Evolutionary conservation across 768 basidiomycete genomes (phyloP).

Genomic region (Gyrodon lividus): DNA sequence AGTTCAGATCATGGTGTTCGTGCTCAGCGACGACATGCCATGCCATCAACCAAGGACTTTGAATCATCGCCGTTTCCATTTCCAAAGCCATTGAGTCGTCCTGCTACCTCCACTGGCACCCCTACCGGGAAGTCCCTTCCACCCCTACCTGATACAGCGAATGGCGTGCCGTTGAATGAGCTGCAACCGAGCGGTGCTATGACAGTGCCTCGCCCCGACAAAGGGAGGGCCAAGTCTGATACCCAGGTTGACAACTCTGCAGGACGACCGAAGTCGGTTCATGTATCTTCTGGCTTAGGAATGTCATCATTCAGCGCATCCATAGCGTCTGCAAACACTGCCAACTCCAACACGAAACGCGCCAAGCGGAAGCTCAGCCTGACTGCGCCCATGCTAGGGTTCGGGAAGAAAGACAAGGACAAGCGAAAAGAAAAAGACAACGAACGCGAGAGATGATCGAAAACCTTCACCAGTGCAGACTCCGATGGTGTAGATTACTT

Average conservation of each 20-base stretch:
- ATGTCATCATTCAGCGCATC: slow-evolving; percentile 16
- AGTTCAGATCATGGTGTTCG: slow-evolving; percentile 16
- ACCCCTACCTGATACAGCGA: background rate
- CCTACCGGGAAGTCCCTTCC: slow-evolving; percentile 11
- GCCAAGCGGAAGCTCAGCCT: slow-evolving; percentile 69
- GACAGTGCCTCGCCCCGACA: slow-evolving; percentile 1
- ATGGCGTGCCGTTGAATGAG: background rate
- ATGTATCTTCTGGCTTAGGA: slow-evolving; percentile 20
- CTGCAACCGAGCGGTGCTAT: background rate
- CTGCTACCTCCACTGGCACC: slow-evolving; percentile 42
- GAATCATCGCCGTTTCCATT: background rate
- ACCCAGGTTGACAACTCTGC: background rate
- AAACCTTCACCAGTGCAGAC: background rate
- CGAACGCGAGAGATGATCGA: background rate
- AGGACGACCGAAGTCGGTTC: slow-evolving; percentile 26
- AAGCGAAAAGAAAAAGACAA: slow-evolving; percentile 37
- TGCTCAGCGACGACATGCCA: slow-evolving; percentile 11
- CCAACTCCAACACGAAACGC: slow-evolving; percentile 29
- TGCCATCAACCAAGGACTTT: slow-evolving; percentile 2
- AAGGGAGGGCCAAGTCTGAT: slow-evolving; percentile 2
- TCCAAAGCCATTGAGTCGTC: slow-evolving; percentile 27
- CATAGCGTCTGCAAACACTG: slow-evolving; percentile 19
- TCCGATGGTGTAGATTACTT: background rate
- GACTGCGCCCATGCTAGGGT: slow-evolving; percentile 53
- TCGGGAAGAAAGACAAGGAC: slow-evolving; percentile 55